Evolutionary conservation across 1,284 basidiomycete genomes (phyloP).

Genomic region (Wolfiporia cocos): DNA sequence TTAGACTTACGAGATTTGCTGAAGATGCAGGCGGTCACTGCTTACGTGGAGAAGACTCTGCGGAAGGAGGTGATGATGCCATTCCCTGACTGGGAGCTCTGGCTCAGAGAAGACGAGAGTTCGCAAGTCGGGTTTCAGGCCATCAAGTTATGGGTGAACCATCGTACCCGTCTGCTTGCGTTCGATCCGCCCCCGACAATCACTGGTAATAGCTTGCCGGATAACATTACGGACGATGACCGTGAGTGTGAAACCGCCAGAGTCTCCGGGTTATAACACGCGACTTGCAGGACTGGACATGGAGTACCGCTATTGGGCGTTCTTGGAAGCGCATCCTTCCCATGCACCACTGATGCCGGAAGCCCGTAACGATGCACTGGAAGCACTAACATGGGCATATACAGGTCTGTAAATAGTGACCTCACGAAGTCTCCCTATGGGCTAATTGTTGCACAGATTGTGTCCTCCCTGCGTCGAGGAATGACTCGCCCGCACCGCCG

Average conservation of each 20-base stretch:
- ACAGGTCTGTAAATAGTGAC: slow-evolving; percentile 42
- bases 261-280: too few relatives aligned
- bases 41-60: slow-evolving; percentile 38
- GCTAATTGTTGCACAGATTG: too few relatives aligned
- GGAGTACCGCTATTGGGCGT: slow-evolving; percentile 73
- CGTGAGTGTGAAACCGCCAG: too few relatives aligned
- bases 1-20: slow-evolving; percentile 48
- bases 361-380: slow-evolving; percentile 58
- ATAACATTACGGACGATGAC: slow-evolving; percentile 35
- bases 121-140: slow-evolving; percentile 30
- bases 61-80: slow-evolving; percentile 22
- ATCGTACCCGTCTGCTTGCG: slow-evolving; percentile 46
- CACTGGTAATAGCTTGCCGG: slow-evolving; percentile 13
- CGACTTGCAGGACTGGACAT: slow-evolving; percentile 49
- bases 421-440: too few relatives aligned
- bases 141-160: slow-evolving; percentile 57
- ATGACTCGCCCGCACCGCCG: slow-evolving; percentile 47
- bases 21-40: slow-evolving; percentile 42
- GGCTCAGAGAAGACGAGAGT: slow-evolving; percentile 36
- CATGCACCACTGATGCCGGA: slow-evolving; percentile 47
- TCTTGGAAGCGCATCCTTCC: slow-evolving; percentile 68
- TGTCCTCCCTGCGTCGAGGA: slow-evolving; percentile 52
- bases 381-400: slow-evolving; percentile 69
- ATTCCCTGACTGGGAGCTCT: slow-evolving; percentile 47
- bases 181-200: slow-evolving; percentile 33